Evolutionary conservation across 352 stramenopile species (phyloP), one percentile per base, ranked within the genome.

Genomic region (Phytophthora pini): DNA sequence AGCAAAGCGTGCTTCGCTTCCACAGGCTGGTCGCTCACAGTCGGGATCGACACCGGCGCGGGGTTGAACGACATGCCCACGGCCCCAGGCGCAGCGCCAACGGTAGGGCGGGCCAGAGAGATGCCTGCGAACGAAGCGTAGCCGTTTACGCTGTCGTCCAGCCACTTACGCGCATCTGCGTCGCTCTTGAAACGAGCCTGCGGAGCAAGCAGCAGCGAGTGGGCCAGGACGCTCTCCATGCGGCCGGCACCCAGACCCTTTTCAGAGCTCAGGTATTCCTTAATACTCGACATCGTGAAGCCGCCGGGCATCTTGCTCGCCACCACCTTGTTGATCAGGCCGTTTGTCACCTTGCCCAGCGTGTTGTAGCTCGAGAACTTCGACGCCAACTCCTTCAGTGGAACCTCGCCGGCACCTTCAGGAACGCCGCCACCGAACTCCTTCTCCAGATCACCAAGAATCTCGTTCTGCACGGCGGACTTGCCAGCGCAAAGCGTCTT

Each of bases 391-490:
- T 95, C 87, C 41, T 85, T 85, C 13, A 97, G 56, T 15, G 87
- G 83, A 17, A 92, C 56, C 55, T 95, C 87, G 11, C 75, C 87
- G n/a, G 79, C 82, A 43, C 83, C 82, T 15, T 96, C 86, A 17
- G 84, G 80, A 31, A 84, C 72, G 54, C 75, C 77, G 9, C 72
- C 74, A 38, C 82, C 88, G 22, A 97, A 96, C 57, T 97, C 89
- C 66, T 93, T 93, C 57, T 92, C 88, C 5, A 97, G 58, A 41
- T 97, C 89, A 15, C 89, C 89, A 45, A 94, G 77, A 43, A 96
- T 91, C 55, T 97, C 89, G 56, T 97, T 97, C 72, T 95, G 88
- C 10, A 94, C 74, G 11, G 89, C 89, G 38, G 84, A 94, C 65
- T 97, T 96, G 39, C 89, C 89, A 24, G 80, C 87, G 12, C 77